A percentile compares a stretch with the other conserved stretches of the same genome.
phyloP scores from a whole-genome alignment of 129 eudicot species.

The Helichrysum umbraculigerum region DNA sequence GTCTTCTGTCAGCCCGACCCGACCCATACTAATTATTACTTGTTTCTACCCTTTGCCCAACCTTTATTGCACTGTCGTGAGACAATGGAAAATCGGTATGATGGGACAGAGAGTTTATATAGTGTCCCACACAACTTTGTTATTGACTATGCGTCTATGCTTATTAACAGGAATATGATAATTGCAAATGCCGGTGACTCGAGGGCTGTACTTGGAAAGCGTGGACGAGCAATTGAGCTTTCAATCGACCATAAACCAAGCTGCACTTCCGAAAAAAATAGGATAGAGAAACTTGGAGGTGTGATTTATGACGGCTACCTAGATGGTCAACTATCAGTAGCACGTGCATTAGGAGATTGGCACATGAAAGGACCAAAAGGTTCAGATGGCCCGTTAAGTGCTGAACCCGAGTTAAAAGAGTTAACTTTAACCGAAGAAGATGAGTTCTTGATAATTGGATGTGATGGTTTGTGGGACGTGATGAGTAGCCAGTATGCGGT shows the following conservation, averaged over 20 bases:
- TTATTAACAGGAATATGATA: constrained; percentile 56
- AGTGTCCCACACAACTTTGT: not conserved
- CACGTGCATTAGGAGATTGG: constrained; percentile 95
- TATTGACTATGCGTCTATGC: not conserved
- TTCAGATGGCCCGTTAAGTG: constrained; percentile 58
- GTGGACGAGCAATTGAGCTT: constrained; percentile 82
- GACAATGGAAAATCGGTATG: too few species aligned
- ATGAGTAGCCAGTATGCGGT: constrained; percentile 94
- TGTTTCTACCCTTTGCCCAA: not conserved
- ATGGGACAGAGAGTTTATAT: too few species aligned
- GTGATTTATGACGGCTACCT: constrained; percentile 80
- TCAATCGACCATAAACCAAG: constrained; percentile 89
- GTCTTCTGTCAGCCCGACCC: too few species aligned
- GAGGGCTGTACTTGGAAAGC: constrained; percentile 82
- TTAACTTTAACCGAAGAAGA: constrained; percentile 67
- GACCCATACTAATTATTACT: not conserved
- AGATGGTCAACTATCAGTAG: constrained; percentile 80
- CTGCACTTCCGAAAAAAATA: constrained; percentile 64
- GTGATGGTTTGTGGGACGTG: constrained; percentile 91
- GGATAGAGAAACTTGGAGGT: constrained; percentile 84
- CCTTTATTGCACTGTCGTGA: too few species aligned
- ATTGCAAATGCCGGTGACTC: constrained; percentile 95
- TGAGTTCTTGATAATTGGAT: constrained; percentile 80
- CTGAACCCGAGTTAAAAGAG: constrained; percentile 77
- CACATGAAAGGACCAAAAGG: constrained; percentile 91